A percentile compares a stretch with the other conserved stretches of the same genome.
Evolutionary conservation across 768 basidiomycete species (phyloP).

Genomic region (Ramaria rubella): DNA sequence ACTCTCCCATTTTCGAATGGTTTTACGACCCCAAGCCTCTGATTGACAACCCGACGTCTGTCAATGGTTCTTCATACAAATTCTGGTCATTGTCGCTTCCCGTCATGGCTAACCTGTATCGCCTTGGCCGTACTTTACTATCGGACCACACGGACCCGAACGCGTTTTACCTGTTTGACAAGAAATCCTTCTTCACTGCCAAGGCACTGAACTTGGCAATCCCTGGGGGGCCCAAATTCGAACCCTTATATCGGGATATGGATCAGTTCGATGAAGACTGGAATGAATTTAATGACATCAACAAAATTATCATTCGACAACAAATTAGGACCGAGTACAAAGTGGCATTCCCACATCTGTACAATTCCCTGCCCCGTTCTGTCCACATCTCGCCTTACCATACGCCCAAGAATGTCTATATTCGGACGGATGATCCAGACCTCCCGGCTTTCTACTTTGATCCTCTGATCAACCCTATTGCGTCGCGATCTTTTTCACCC

Average conservation of each 20-base stretch:
- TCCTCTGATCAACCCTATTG: constrained; percentile 96
- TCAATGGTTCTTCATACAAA: constrained; percentile 90
- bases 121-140: constrained; percentile 87
- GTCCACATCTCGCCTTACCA: constrained; percentile 92
- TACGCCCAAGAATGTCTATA: constrained; percentile 93
- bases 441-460: constrained; percentile 99
- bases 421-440: constrained; percentile 99
- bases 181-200: constrained; percentile 95
- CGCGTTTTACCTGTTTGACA: constrained; percentile 91
- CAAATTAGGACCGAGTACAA: constrained; percentile 99
- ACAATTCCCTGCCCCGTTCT: constrained; percentile 95
- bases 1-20: constrained; percentile 89
- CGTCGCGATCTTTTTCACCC: constrained; percentile 75
- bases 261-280: constrained; percentile 97
- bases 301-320: constrained; percentile 98
- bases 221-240: constrained; percentile 97
- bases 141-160: constrained; percentile 92
- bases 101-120: constrained; percentile 94
- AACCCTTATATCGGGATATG: constrained; percentile 95
- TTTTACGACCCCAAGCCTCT: constrained; percentile 97
- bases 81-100: constrained; percentile 92
- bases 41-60: constrained; percentile 70
- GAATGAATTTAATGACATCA: constrained; percentile 99
- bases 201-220: constrained; percentile 97
- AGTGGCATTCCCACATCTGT: constrained; percentile 97